Conservation (phyloP, 2,329 filamentous ascomycete genomes). For the Pyrenochaeta sp. region DNA sequence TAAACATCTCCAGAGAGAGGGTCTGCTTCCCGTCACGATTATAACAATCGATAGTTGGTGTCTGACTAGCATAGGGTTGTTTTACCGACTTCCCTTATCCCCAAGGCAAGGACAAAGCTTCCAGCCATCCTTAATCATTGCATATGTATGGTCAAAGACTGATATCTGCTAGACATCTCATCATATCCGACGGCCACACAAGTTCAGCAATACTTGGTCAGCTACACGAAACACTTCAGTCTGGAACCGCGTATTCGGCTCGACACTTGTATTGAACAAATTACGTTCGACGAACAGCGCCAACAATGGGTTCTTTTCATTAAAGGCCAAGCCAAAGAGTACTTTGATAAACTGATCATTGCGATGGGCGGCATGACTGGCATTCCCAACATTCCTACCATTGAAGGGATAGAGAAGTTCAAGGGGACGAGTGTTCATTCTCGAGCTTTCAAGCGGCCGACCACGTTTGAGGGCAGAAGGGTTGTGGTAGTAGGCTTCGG, state of each 20-base stretch:
- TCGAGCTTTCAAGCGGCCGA: constrained; percentile 22
- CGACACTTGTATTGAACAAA: constrained; percentile 13
- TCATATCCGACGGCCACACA: constrained; percentile 29
- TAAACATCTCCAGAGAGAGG: constrained; percentile 33
- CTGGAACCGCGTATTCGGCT: constrained; percentile 24
- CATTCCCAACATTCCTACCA: constrained; percentile 21
- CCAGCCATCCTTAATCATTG: neutral
- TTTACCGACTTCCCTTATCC: constrained; percentile 34
- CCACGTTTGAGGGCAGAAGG: constrained; percentile 19
- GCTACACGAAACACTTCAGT: constrained; percentile 27
- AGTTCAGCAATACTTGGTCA: constrained; percentile 30
- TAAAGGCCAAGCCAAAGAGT: constrained; percentile 6
- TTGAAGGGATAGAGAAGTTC: constrained; percentile 30
- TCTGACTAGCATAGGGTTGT: constrained; percentile 17
- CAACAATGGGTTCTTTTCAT: constrained; percentile 25
- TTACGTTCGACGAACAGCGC: constrained; percentile 18
- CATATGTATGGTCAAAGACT: neutral
- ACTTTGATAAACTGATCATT: constrained; percentile 32
- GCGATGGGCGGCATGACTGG: constrained; percentile 29
- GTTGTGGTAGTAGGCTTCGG: constrained; percentile 38
- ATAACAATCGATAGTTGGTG: neutral
- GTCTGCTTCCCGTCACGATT: neutral
- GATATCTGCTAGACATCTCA: constrained; percentile 9
- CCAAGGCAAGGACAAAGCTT: constrained; percentile 9
- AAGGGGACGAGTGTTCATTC: constrained; percentile 20